Conservation (phyloP, 108 stramenopile genomes). For the Phaeodactylum tricornutum region DNA sequence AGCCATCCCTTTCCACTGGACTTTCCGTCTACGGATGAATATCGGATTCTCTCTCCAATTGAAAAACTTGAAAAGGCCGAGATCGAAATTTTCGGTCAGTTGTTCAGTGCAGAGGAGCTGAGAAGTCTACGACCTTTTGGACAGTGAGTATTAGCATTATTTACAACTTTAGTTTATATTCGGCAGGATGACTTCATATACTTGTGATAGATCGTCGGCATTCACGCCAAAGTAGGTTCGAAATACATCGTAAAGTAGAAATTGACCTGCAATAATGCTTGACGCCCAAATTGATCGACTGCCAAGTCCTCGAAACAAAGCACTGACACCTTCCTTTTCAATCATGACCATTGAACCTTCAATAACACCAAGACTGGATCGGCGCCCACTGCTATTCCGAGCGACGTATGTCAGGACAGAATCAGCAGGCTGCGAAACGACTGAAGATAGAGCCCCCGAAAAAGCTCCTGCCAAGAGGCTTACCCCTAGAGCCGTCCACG, state of each 20-base stretch:
- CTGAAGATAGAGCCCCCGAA: conserved; percentile 64
- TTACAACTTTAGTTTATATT: no score
- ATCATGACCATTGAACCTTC: conserved; percentile 65
- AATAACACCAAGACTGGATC: conserved; percentile 27
- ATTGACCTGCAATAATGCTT: conserved; percentile 86
- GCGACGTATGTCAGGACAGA: conserved; percentile 70
- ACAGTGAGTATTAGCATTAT: no score
- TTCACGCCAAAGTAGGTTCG: conserved; percentile 71
- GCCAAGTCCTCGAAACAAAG: conserved; percentile 79
- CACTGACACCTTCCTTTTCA: conserved; percentile 44
- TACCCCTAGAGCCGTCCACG: conserved; percentile 60
- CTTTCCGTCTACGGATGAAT: background rate
- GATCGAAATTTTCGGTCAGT: no score
- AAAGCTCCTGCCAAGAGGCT: conserved; percentile 83
- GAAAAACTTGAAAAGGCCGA: conserved; percentile 1
- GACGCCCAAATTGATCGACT: conserved; percentile 90
- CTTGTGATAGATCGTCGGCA: conserved; percentile 70
- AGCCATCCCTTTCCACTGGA: background rate
- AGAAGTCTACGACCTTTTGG: no score
- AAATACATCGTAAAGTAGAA: conserved; percentile 89
- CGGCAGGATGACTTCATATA: conserved; percentile 34
- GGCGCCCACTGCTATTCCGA: conserved; percentile 17
- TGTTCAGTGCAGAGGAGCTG: no score
- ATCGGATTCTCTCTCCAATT: background rate
- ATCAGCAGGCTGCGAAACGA: conserved; percentile 91